These are phyloP conservation scores for Aspergillus calidoustus DNA, from an alignment of 2,329 filamentous ascomycete species.

Conservation along the genomic window DNA sequence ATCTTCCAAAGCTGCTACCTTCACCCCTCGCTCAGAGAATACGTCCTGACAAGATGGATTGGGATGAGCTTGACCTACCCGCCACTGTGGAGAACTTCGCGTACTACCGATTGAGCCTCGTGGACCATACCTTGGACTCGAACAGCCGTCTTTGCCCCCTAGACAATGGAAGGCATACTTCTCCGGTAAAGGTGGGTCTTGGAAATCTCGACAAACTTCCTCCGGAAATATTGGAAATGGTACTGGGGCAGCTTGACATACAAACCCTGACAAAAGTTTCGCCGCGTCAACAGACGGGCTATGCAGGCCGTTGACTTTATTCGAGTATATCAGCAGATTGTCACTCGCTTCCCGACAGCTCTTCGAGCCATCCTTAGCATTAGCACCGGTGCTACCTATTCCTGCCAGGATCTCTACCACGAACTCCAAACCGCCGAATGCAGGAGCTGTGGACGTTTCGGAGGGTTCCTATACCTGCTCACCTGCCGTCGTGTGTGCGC, in stretches of 20 bases:
- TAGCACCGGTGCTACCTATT: conserved; percentile 31
- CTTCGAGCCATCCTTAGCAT: conserved; percentile 39
- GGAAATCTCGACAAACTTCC: conserved; percentile 37
- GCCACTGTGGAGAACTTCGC: not conserved
- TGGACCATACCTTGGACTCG: not conserved
- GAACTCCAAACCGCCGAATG: conserved; percentile 40
- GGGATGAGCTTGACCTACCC: not conserved
- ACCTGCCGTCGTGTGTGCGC: conserved; percentile 41
- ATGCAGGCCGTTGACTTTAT: conserved; percentile 43
- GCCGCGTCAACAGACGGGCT: conserved; percentile 41
- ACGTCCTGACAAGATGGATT: not conserved
- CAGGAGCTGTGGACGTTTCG: conserved; percentile 43
- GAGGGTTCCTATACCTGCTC: conserved; percentile 26
- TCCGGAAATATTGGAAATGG: conserved; percentile 4
- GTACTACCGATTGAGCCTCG: not conserved
- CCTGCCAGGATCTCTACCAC: conserved; percentile 37
- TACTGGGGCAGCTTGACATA: conserved; percentile 39
- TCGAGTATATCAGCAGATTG: conserved; percentile 39
- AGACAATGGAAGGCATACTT: not conserved
- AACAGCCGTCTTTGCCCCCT: not conserved
- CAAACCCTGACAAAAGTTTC: conserved; percentile 39
- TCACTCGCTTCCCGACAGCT: conserved; percentile 34
- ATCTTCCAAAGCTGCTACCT: not conserved
- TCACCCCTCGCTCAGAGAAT: not conserved
- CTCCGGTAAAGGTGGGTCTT: conserved; percentile 1